Base-by-base conservation (phyloP, 352 stramenopile species). In the Phytopythium boreale region DNA sequence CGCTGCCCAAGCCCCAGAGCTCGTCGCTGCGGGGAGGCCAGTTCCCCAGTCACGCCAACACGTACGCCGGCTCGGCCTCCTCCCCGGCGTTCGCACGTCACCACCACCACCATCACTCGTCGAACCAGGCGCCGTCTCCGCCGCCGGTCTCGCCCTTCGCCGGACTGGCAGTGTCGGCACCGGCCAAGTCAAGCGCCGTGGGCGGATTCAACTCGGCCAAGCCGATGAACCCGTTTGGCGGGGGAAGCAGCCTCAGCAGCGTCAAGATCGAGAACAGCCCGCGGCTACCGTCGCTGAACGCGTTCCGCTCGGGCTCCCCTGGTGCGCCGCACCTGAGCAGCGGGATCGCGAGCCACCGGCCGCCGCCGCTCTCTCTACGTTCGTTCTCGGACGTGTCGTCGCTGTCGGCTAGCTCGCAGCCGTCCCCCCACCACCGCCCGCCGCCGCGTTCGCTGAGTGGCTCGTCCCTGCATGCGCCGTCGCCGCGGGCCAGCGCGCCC, bases 121-220 rank as follows among this genome's bases (percentile, higher is more conserved):
- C 68, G 55, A 74, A 77, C 57, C 89, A 80, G 39, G 78, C 81
- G 11, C 75, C 82, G 15, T 71, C 81, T n/a, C 68, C 75, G 14
- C 84, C 81, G 2, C 84, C 84, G 0, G 72, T 90, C 50, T 92
- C 84, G 2, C 84, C 84, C 9, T 92, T 92, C 27, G 84, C 84
- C 2, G 80, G 79, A 9, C 75, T 92, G 67, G 84, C 84, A 6
- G 75, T 92, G 17, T 92, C 84, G 26, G 84, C 84, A 8, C 84
- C 84, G 0, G 68, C 76, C 29, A 82, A 80, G 31, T 74, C 81
- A n/a, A 72, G 74, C 24, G 22, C 67, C 49, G 55, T 78, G 46
- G 50, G 26, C n/a, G 50, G 44, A 31, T 56, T 62, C 58, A 27
- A 47, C 47, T 37, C 59, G 39, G 56, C 63, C 27, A 83, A 84